Evolutionary conservation across 208 protist species (phyloP), one percentile per base, ranked within the genome.

Genomic region (Vickermania spadyakhi): DNA sequence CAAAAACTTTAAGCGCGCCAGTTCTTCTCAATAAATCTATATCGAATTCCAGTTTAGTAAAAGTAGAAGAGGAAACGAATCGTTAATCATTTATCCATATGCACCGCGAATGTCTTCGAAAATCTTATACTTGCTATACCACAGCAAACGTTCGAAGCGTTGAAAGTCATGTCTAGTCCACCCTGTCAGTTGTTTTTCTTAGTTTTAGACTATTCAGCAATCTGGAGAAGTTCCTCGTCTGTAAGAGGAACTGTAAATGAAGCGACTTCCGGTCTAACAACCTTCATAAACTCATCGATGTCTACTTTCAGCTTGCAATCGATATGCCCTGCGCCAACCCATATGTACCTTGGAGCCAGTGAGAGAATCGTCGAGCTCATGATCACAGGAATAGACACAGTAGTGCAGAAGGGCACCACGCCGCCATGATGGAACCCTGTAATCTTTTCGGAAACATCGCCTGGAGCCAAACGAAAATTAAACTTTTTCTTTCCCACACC

Each of bases 401-500:
- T 2, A 1, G 75, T 74, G 2, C 83, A 82, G 41, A 94, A 88
- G 13, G 86, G 81, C 0, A 71, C 83, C 23, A 94, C 86, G 0
- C 83, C 86, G 23, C 82, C 82, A 58, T 87, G 75, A 18, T 56
- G 54, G 62, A 89, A 88, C 0, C 86, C 86, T 0, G 81, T 94
- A 60, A 90, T 70, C 60, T 72, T 49, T 31, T 72, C 56, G 36
- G 81, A 60, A 55, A 75, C 66, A 22, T 59, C 70, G 28, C 78
- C 67, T 31, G 79, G 70, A 0, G 86, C 86, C 23, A 91, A 64
- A 7, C 86, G 80, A 56, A 94, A 86, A 68, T 94, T 91, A 58
- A 94, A 91, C 58, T 89, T 90, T 58, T 89, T 90, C 71, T 94
- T 94, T 1, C 86, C 84, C 14, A 91, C 13, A n/a, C 79, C 84